A percentile compares a stretch with the other conserved stretches of the same genome.
Conservation (phyloP, 345 rosid species). For the Gossypium thurberi region DNA sequence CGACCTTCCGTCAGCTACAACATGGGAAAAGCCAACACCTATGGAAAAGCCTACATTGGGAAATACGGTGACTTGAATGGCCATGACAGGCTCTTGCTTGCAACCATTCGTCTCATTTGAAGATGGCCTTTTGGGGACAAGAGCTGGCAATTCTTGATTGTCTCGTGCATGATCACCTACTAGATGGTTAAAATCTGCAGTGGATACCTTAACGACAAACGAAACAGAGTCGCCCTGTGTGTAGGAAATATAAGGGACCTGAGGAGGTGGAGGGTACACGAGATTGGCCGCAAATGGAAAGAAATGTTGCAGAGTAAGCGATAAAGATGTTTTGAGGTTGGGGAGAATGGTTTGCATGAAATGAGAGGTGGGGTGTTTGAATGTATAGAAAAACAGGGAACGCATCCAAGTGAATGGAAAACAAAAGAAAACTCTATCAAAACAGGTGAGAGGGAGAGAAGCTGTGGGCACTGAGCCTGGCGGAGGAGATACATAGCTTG, state of each 20-base stretch:
- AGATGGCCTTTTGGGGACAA: constrained; percentile 10
- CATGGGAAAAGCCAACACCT: constrained; percentile 21
- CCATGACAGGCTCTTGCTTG: constrained; percentile 18
- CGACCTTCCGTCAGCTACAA: constrained; percentile 35
- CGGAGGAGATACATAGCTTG: constrained; percentile 14
- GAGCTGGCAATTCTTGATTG: constrained; percentile 21
- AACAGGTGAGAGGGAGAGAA: constrained; percentile 29
- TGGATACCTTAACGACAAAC: constrained; percentile 18
- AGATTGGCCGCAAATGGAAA: constrained; percentile 35
- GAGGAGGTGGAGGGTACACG: constrained; percentile 15
- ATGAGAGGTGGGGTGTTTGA: constrained; percentile 21
- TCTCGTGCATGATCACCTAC: constrained; percentile 9
- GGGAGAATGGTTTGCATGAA: constrained; percentile 31
- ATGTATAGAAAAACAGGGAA: constrained; percentile 36
- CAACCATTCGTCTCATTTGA: constrained; percentile 3
- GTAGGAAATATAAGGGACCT: constrained; percentile 20
- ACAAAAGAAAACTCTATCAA: constrained; percentile 41
- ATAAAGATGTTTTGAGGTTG: constrained; percentile 35
- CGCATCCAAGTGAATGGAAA: constrained; percentile 18
- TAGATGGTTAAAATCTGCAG: constrained; percentile 18
- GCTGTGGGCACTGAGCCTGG: constrained; percentile 15
- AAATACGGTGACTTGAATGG: constrained; percentile 33
- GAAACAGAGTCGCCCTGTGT: constrained; percentile 16
- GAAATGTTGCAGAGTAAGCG: constrained; percentile 36
- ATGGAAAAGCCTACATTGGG: constrained; percentile 7